A percentile compares a stretch with the other conserved stretches of the same genome.
Conservation (phyloP, 208 protist species). For the Baffinella frigidus region DNA sequence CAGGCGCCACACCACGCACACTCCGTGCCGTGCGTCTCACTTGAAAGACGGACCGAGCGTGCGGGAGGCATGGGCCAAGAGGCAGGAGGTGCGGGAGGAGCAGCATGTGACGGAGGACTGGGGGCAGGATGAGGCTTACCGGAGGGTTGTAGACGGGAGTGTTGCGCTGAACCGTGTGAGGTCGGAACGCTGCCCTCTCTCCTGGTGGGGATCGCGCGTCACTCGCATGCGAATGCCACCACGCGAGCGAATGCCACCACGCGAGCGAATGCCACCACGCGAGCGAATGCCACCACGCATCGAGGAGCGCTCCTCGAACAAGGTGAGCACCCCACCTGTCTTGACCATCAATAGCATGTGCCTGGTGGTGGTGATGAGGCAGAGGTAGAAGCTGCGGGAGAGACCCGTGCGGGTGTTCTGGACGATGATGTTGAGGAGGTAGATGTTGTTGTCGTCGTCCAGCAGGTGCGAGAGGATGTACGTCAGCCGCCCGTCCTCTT, state of each 20-base stretch:
- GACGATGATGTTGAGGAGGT: constrained; percentile 28
- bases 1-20: too few species aligned
- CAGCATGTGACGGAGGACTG: too few species aligned
- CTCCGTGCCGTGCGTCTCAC: too few species aligned
- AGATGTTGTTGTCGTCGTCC: constrained; percentile 17
- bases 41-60: too few species aligned
- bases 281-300: neutral
- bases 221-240: neutral
- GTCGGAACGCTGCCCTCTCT: neutral
- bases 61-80: too few species aligned
- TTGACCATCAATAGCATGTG: too few species aligned
- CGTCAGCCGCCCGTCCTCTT: too few species aligned
- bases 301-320: neutral
- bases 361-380: neutral
- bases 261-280: neutral
- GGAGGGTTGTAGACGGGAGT: neutral
- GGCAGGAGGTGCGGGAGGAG: too few species aligned
- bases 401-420: neutral
- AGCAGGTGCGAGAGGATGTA: too few species aligned
- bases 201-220: neutral
- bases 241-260: neutral
- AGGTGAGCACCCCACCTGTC: neutral
- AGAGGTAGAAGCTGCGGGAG: neutral
- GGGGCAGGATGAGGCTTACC: neutral
- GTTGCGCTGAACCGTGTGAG: neutral